phyloP scores from a whole-genome alignment of 257 asterid species.

The Gentiana macrophylla region DNA sequence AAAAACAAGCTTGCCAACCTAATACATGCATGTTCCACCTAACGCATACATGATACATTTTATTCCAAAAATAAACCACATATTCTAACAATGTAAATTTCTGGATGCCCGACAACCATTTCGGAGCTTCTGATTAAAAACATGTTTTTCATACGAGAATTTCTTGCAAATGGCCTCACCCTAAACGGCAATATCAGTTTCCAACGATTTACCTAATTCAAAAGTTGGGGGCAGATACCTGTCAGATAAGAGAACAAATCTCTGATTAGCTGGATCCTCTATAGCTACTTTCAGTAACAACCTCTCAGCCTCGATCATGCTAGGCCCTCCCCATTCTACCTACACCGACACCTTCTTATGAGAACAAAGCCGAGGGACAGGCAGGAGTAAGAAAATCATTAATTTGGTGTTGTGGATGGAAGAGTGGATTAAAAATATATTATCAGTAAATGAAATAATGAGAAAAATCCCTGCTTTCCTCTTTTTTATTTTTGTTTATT shows the following conservation, averaged over 20 bases:
- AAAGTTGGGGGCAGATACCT: conserved; percentile 36
- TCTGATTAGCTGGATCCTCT: conserved; percentile 80
- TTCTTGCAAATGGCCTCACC: no score
- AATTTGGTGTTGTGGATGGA: background rate
- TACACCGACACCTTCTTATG: conserved; percentile 26
- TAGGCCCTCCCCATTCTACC: conserved; percentile 98
- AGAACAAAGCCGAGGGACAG: no score
- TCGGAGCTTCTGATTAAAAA: background rate
- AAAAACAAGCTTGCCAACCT: no score
- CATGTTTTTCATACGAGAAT: background rate
- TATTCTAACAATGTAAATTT: no score
- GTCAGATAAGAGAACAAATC: conserved; percentile 93
- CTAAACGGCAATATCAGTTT: background rate
- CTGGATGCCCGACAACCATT: background rate
- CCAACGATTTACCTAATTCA: background rate
- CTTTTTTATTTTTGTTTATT: no score
- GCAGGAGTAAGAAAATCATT: no score
- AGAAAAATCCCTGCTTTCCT: no score
- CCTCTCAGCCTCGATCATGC: conserved; percentile 98
- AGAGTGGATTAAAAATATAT: background rate
- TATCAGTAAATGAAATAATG: no score
- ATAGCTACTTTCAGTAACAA: conserved; percentile 73
- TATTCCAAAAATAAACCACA: no score
- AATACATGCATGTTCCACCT: no score
- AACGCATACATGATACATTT: background rate